phyloP scores from a whole-genome alignment of 345 rosid genomes.

The Citrus mangshanensis region DNA sequence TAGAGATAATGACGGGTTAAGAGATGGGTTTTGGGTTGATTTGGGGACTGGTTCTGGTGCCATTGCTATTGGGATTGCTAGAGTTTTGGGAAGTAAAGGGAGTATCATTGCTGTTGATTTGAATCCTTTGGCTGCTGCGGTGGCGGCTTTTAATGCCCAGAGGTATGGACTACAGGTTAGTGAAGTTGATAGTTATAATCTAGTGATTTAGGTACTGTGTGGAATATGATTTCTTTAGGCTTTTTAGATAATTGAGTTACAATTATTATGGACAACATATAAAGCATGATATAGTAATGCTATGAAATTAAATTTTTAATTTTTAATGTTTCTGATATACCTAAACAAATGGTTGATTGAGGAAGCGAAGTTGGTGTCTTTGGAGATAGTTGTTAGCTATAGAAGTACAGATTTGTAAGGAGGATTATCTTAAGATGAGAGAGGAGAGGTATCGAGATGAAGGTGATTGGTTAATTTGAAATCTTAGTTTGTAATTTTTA shows the following conservation, averaged over 20 bases:
- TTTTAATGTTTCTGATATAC: neutral
- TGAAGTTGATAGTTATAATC: neutral
- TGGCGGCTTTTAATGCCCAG: conserved; percentile 59
- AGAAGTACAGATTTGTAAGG: neutral
- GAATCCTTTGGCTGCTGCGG: conserved; percentile 60
- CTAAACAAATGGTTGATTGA: neutral
- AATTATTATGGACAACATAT: neutral
- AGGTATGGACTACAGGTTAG: conserved; percentile 71
- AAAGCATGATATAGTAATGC: neutral
- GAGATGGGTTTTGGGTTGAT: conserved; percentile 76
- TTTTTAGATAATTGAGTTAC: neutral
- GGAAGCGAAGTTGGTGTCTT: neutral
- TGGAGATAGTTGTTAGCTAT: neutral
- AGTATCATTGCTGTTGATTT: conserved; percentile 75
- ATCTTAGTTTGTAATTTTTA: neutral
- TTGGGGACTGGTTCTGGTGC: conserved; percentile 94
- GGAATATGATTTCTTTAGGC: neutral
- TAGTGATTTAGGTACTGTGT: neutral
- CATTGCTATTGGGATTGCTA: conserved; percentile 70
- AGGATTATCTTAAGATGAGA: neutral
- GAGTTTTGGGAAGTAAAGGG: conserved; percentile 39
- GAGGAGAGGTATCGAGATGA: neutral
- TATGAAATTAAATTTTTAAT: neutral
- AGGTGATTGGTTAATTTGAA: neutral
- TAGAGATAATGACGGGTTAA: conserved; percentile 22